phyloP scores from a whole-genome alignment of 306 rosid species.

The Vigna unguiculata region DNA sequence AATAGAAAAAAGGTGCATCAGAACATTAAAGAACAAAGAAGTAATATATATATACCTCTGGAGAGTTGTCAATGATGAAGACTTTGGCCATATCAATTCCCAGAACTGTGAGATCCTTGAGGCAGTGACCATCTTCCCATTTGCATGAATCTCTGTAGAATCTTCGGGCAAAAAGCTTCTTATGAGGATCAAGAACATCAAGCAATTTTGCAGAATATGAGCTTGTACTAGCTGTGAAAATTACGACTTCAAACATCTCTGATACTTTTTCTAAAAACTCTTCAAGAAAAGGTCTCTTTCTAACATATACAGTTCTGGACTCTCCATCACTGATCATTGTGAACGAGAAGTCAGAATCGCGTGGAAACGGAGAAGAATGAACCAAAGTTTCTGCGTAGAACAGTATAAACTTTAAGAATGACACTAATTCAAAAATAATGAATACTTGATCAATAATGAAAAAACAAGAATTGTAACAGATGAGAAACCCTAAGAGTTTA shows the following conservation, averaged over 20 bases:
- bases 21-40: not conserved
- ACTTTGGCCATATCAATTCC: conserved; percentile 87
- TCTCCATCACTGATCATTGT: too few species aligned
- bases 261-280: conserved; percentile 75
- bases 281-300: conserved; percentile 76
- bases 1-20: not conserved
- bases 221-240: conserved; percentile 89
- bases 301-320: conserved; percentile 55
- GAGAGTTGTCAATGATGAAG: conserved; percentile 81
- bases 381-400: conserved; percentile 76
- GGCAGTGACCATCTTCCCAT: conserved; percentile 63
- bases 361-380: conserved; percentile 65
- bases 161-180: conserved; percentile 65
- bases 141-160: conserved; percentile 80
- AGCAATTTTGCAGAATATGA: conserved; percentile 78
- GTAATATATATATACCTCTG: conserved; percentile 60
- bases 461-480: too few species aligned
- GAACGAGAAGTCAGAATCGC: conserved; percentile 64
- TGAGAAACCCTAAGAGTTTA: not conserved
- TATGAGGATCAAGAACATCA: conserved; percentile 77
- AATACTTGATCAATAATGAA: too few species aligned
- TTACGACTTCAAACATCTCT: conserved; percentile 80
- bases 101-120: conserved; percentile 87
- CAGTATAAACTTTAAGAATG: conserved; percentile 15
- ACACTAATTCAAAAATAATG: too few species aligned